Conservation (phyloP, 164 flowering plant genomes). For the Saururus chinensis region DNA sequence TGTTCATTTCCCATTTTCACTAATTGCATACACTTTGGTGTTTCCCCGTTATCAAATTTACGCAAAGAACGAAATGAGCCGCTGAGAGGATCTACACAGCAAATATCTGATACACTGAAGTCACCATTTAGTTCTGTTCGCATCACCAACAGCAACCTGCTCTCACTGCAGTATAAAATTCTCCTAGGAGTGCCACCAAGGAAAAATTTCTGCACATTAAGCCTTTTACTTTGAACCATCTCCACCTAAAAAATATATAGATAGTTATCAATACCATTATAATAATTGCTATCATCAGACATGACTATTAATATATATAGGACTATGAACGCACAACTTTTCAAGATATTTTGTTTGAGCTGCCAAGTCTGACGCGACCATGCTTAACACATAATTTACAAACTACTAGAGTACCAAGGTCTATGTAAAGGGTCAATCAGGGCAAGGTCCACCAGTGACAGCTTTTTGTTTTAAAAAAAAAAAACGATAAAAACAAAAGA, state of each 20-base stretch:
- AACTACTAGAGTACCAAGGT: too few species aligned
- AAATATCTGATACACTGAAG: conserved; percentile 66
- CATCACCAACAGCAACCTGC: conserved; percentile 78
- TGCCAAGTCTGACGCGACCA: not conserved
- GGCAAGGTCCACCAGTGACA: too few species aligned
- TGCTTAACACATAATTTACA: too few species aligned
- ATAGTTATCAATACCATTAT: not conserved
- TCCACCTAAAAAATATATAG: conserved; percentile 52
- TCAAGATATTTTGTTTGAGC: not conserved
- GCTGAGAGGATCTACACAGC: conserved; percentile 82
- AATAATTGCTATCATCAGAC: not conserved
- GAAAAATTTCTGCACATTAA: conserved; percentile 88
- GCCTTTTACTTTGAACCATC: conserved; percentile 84
- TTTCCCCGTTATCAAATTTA: conserved; percentile 74
- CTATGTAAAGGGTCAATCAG: too few species aligned
- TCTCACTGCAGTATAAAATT: conserved; percentile 78
- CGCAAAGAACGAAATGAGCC: conserved; percentile 59
- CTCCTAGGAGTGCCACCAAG: conserved; percentile 90
- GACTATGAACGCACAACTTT: not conserved
- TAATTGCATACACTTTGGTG: conserved; percentile 85
- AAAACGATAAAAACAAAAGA: not conserved
- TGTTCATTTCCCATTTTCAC: conserved; percentile 68
- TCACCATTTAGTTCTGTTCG: conserved; percentile 57
- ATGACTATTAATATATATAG: not conserved
- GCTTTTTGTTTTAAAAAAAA: too few species aligned